phyloP scores from a whole-genome alignment of 306 rosid species.

The Urtica urens region DNA sequence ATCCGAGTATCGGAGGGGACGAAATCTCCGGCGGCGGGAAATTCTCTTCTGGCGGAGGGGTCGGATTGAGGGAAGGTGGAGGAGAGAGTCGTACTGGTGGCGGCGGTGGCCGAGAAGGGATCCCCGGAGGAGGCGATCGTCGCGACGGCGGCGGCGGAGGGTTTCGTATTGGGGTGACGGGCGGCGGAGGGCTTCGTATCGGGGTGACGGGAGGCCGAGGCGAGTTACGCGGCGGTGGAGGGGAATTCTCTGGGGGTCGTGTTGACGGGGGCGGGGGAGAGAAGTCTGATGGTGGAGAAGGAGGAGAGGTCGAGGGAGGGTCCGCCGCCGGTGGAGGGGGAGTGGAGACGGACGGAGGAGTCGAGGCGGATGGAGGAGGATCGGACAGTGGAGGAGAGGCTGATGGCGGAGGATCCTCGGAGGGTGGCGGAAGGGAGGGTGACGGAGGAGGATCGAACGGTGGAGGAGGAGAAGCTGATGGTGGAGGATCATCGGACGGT shows the following conservation, averaged over 20 bases:
- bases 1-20: conserved; percentile 17
- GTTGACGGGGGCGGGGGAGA: conserved; percentile 31
- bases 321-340: conserved; percentile 13
- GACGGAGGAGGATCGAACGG: conserved; percentile 7
- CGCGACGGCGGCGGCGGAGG: conserved; percentile 22
- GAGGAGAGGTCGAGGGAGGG: conserved; percentile 10
- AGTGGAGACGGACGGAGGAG: conserved; percentile 20
- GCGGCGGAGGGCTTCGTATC: conserved; percentile 28
- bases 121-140: conserved; percentile 22
- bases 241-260: conserved; percentile 11
- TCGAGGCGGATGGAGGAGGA: conserved; percentile 23
- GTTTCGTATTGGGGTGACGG: conserved; percentile 32
- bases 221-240: conserved; percentile 21
- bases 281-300: conserved; percentile 14
- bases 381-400: conserved; percentile 16
- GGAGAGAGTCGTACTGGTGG: conserved; percentile 29
- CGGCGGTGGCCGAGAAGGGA: conserved; percentile 16
- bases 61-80: conserved; percentile 21
- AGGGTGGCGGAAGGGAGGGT: conserved; percentile 22
- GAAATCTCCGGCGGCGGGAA: conserved; percentile 34
- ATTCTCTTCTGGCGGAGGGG: conserved; percentile 27
- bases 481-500: conserved; percentile 12
- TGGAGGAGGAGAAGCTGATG: conserved; percentile 19
- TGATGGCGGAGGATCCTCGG: conserved; percentile 16
- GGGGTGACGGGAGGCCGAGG: conserved; percentile 21